These are phyloP conservation scores for Populus ilicifolia DNA, from an alignment of 345 rosid species.

Conservation along the genomic window DNA sequence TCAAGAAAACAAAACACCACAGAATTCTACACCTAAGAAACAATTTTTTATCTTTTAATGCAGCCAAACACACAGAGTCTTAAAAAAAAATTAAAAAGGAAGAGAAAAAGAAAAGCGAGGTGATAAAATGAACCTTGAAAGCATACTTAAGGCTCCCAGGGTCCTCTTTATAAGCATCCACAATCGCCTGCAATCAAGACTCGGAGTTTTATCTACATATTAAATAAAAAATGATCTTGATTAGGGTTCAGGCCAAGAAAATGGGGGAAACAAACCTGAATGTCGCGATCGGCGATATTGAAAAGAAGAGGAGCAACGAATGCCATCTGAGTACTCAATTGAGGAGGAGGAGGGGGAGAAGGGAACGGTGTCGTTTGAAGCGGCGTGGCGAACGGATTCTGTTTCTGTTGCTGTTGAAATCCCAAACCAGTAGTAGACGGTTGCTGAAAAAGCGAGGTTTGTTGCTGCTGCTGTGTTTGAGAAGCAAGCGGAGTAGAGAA, in stretches of 20 bases:
- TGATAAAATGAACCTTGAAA: slow-evolving; percentile 59
- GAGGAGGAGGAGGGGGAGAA: slow-evolving; percentile 35
- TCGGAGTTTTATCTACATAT: background rate
- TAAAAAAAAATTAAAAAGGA: too few relatives aligned
- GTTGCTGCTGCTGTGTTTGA: slow-evolving; percentile 44
- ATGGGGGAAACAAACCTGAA: slow-evolving; percentile 45
- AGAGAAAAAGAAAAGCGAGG: background rate
- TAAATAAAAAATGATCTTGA: slow-evolving; percentile 2
- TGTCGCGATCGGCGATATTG: slow-evolving; percentile 90
- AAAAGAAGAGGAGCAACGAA: slow-evolving; percentile 86
- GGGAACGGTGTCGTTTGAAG: slow-evolving; percentile 40
- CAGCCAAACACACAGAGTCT: background rate
- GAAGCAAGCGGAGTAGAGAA: slow-evolving; percentile 75
- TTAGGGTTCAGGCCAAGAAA: background rate
- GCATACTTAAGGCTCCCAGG: slow-evolving; percentile 79
- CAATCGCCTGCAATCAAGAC: slow-evolving; percentile 54
- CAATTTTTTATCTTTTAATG: background rate
- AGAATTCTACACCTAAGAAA: background rate
- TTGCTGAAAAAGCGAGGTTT: slow-evolving; percentile 37
- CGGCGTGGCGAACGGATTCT: slow-evolving; percentile 32
- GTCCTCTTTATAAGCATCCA: slow-evolving; percentile 93
- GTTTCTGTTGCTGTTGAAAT: slow-evolving; percentile 25
- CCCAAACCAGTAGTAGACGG: slow-evolving; percentile 45
- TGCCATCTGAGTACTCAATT: slow-evolving; percentile 95
- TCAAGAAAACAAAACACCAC: background rate